These are phyloP conservation scores for Lumnitzera racemosa DNA, from an alignment of 345 rosid species.

Conservation along the genomic window DNA sequence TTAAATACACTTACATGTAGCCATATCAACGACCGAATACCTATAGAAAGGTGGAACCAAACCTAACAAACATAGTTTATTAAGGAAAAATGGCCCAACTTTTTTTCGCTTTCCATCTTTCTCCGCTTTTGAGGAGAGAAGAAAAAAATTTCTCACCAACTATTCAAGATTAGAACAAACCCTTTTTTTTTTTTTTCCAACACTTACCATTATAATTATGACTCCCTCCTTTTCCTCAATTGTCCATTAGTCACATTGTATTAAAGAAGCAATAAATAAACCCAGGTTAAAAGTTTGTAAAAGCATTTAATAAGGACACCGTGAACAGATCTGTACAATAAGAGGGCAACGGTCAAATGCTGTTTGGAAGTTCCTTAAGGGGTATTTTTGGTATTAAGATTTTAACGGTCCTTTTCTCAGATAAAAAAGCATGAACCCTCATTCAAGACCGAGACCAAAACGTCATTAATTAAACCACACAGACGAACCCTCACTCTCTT, in stretches of 20 bases:
- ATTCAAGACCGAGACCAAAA: slow-evolving; percentile 3
- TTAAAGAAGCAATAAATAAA: not conserved
- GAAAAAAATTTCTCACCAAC: not conserved
- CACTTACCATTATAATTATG: no score
- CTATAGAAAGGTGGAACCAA: no score
- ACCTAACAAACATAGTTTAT: no score
- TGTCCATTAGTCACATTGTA: not conserved
- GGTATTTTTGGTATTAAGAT: slow-evolving; percentile 27
- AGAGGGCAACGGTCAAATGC: slow-evolving; percentile 40
- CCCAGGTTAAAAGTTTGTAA: not conserved
- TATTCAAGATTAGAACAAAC: not conserved
- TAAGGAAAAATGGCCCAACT: no score
- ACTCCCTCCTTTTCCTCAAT: not conserved
- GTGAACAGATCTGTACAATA: not conserved
- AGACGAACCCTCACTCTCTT: not conserved
- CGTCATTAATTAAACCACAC: not conserved
- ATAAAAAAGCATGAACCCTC: not conserved
- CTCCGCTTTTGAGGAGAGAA: slow-evolving; percentile 5
- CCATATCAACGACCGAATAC: no score
- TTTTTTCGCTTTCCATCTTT: slow-evolving; percentile 1
- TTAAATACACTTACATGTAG: no score
- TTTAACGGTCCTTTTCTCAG: slow-evolving; percentile 28
- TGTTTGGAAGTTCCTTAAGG: slow-evolving; percentile 30
- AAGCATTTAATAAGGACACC: slow-evolving; percentile 10
- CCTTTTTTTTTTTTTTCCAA: no score